Evolutionary conservation across 768 basidiomycete genomes (phyloP).

Genomic region (Suillus occidentalis): DNA sequence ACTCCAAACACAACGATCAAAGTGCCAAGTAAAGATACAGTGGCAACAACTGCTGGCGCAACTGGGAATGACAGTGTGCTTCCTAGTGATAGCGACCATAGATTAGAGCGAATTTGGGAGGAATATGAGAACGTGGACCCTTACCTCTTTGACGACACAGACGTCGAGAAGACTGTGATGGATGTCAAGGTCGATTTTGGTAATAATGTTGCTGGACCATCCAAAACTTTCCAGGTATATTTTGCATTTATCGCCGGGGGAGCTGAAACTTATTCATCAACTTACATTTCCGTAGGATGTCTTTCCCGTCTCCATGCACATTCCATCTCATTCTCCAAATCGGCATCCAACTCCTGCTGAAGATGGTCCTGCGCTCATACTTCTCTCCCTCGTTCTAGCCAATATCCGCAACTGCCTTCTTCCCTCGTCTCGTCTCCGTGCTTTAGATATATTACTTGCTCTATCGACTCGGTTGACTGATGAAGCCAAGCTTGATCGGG

Average conservation of each 20-base stretch:
- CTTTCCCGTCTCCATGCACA: slow-evolving; percentile 72
- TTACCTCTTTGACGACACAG: slow-evolving; percentile 52
- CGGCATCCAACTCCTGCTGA: slow-evolving; percentile 59
- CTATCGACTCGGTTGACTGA: slow-evolving; percentile 82
- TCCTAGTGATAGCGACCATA: slow-evolving; percentile 83
- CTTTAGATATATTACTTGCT: slow-evolving; percentile 84
- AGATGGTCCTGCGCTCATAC: slow-evolving; percentile 87
- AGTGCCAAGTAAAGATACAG: slow-evolving; percentile 15
- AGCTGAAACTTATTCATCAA: neutral
- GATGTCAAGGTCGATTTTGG: slow-evolving; percentile 58
- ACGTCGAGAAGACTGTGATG: slow-evolving; percentile 45
- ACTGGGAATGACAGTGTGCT: slow-evolving; percentile 38
- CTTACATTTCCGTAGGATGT: slow-evolving; percentile 52
- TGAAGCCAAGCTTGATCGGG: slow-evolving; percentile 91
- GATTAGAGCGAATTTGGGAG: slow-evolving; percentile 81
- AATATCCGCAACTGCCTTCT: slow-evolving; percentile 86
- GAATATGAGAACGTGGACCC: slow-evolving; percentile 85
- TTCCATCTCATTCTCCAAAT: slow-evolving; percentile 47
- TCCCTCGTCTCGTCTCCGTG: slow-evolving; percentile 83
- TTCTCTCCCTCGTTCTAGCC: slow-evolving; percentile 83
- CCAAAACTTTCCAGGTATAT: slow-evolving; percentile 61
- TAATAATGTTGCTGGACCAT: slow-evolving; percentile 34
- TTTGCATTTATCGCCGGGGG: neutral
- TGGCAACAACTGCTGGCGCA: slow-evolving; percentile 11
- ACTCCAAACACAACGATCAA: slow-evolving; percentile 36